Base-by-base conservation (phyloP, 192 early-diverging fungal genomes). In the Umbelopsis isabellina region DNA sequence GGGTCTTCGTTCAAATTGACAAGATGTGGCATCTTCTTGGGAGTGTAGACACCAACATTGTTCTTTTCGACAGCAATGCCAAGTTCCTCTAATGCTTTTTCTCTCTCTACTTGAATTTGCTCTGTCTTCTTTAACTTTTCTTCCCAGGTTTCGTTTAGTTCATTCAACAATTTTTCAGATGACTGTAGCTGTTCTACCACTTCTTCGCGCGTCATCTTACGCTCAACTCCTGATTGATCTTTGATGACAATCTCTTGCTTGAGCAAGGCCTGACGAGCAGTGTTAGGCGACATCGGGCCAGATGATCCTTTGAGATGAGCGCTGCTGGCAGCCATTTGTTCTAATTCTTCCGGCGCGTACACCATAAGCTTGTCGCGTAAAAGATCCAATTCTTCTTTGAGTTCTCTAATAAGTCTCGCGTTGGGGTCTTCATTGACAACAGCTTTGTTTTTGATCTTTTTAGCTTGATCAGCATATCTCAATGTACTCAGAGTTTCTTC, bases 1-100 rank as follows among this genome's bases (percentile, higher is more conserved):
- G 94, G 92, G 73, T 97, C 92, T 73, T 95, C 94, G 72, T 91
- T 94, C 22, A 94, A 86, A 69, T 95, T 97, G 67, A 97, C 87
- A 51, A 97, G 79, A 77, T 97, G 93, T 27, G 95, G 93, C 41
- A 89, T 84, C 37, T 86, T 87, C 55, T 90, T 89, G 6, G 95
- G 93, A 11, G 89, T 87, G 69, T 88, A 87, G 4, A 95, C 81
- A 13, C 93, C 94, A 12, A 93, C 82, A 23, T 83, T 74, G 70
- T 88, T 84, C 49, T 90, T 84, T 44, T 91, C 92, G 1, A 95
- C 79, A 5, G 83, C 74, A 44, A 95, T 93, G 27, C 93, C 95
- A 49, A 94, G 82, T 21, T 94, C 92, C 49, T 91, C 86, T 30
- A 97, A 79, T 2, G 89, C 87, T 27, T 81, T 84, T 81, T 93